Evolutionary conservation across 202 grass and related monocot species (phyloP), one percentile per base, ranked within the genome.

Genomic region (Cymbopogon flexuosus): DNA sequence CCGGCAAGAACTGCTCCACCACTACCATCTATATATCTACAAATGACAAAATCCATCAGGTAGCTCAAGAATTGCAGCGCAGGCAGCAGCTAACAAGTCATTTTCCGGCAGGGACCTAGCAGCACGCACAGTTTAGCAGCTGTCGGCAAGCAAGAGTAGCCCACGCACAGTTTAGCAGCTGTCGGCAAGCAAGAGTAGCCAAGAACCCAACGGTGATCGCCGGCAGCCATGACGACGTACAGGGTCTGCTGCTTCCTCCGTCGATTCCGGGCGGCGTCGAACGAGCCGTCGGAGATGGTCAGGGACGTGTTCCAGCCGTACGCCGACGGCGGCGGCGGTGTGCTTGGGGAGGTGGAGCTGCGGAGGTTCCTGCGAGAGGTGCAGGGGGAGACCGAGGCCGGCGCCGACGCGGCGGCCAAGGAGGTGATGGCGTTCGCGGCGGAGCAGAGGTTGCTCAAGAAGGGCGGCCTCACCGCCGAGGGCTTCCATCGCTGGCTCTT

Each of bases 211-310:
- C 51, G 51, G 15, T 51, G 47, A 52, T 15, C 13, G 10, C 23
- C 74, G 62, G 23, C 13, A 11, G 27, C 46, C 46, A 94, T 90
- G 89, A 79, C 84, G 62, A 97, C 85, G 10, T 98, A 94, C 73
- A 89, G 81, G 37, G 83, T 94, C 41, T 94, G 90, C 71, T 94
- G 83, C 68, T 86, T 93, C 84, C 88, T 87, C n/a, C 88, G 86
- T 43, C 86, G 88, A 30, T 98, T 91, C 90, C 14, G 64, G 18
- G 35, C 88, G 75, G 69, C 78, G 76, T 86, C 92, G 35, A 78
- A 80, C 63, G 92, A 90, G 56, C 79, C 92, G 75, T 91, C 95
- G 57, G 72, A 79, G 69, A 64, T 13, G 23, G 56, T 98, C 14
- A 61, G 83, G 43, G 52, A 78, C 40, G 82, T 89, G 51, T 95